Evolutionary conservation across 345 rosid species (phyloP), one percentile per base, ranked within the genome.

Genomic region (Arabidopsis arenosa): DNA sequence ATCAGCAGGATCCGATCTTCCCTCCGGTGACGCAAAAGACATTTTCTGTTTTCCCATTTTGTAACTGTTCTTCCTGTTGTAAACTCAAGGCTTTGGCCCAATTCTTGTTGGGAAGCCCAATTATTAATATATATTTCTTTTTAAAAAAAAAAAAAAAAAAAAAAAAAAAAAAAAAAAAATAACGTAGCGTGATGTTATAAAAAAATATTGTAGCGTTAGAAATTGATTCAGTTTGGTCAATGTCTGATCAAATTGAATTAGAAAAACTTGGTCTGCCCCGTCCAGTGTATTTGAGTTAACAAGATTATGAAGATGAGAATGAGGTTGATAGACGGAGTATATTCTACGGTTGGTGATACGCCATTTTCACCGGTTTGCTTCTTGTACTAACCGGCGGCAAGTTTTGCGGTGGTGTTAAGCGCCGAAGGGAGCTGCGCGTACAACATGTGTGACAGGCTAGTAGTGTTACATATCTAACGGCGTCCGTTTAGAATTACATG

Each of bases 251-350:
- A 43, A 5, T 12, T 15, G n/a, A 43, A 3, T 3, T 28, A 28
- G 32, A 28, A 21, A 43, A 43, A 89, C 97, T 93, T 91, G 96
- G 77, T 91, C 86, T 28, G 75, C 96, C 96, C 1, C 91, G 90
- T 43, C 97, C 32, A 28, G 93, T 91, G 80, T 93, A 89, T 81
- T 39, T 39, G 43, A 37, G 93, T 86, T 91, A 96, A 67, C 87
- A 88, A 60, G 76, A 85, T 18, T 89, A 13, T 45, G 74, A 6
- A 37, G 35, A 18, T 51, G 72, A 68, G 36, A 35, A 55, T 28
- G 81, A 33, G 68, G 41, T 17, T 75, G 80, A 45, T 70, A 86
- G 18, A 75, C 80, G 81, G 75, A 86, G 80, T 83, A 89, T 86
- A 72, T 86, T 91, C 81, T 85, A 88, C 4, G 80, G 83, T 39